Percentiles rank a stretch among this genome's conserved stretches.
Evolutionary conservation across 2,329 filamentous ascomycete genomes (phyloP).

Genomic region (Xylariaceae sp.): DNA sequence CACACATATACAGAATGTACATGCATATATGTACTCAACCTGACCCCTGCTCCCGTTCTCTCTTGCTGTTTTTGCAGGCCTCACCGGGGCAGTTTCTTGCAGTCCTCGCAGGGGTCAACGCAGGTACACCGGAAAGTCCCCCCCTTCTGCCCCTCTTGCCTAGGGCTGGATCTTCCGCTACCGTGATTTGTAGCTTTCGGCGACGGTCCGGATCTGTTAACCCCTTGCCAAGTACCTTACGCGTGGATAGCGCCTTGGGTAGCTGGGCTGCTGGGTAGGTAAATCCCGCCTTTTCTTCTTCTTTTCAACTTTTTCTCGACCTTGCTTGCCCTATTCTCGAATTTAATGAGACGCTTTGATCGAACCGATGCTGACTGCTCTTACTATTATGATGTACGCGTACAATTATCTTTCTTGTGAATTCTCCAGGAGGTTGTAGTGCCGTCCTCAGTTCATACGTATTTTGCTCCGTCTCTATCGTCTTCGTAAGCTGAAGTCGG

Average conservation of each 20-base stretch:
- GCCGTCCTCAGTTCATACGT: not conserved
- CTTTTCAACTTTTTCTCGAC: not conserved
- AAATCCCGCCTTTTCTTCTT: not conserved
- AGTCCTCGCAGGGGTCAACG: not conserved
- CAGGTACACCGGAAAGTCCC: not conserved
- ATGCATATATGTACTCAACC: not conserved
- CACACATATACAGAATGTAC: not conserved
- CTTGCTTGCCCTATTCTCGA: not conserved
- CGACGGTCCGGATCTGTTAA: not conserved
- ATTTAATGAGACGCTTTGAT: not conserved
- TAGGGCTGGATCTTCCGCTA: not conserved
- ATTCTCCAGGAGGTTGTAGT: not conserved
- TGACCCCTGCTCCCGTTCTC: not conserved
- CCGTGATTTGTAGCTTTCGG: not conserved
- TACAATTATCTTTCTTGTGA: not conserved
- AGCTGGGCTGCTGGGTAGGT: too few relatives aligned
- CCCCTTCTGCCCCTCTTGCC: not conserved
- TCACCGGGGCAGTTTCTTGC: too few relatives aligned
- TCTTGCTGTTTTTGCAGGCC: not conserved
- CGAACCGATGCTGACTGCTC: too few relatives aligned
- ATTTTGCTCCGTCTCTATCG: too few relatives aligned
- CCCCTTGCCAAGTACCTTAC: not conserved
- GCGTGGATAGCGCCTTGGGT: too few relatives aligned
- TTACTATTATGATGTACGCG: not conserved
- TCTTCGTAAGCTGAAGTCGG: too few relatives aligned